Evolutionary conservation across 345 rosid genomes (phyloP), one percentile per base, ranked within the genome.

Genomic region (Pistacia atlantica): DNA sequence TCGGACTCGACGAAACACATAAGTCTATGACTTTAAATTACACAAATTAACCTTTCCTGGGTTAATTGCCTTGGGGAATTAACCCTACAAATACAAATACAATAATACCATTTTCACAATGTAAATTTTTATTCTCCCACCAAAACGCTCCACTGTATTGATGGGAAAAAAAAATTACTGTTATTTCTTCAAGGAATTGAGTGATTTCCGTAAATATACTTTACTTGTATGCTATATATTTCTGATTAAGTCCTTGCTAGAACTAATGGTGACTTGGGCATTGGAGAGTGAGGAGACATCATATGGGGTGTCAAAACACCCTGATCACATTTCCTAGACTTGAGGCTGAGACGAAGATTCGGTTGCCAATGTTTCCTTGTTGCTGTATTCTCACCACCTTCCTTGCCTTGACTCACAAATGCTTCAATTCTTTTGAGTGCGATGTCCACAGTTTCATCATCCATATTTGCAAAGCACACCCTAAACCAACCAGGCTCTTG

Each of bases 391-490:
- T 66, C 58, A n/a, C n/a, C 58, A 22, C n/a, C 69, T 52, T 81
- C 80, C 65, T 80, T 73, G 11, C 63, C 79, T 45, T 65, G 60
- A 35, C 67, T 42, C 42, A 86, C 91, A 48, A 93, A 90, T 2
- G 67, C 85, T 18, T 65, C 79, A 25, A 95, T 93, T 67, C 98
- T 83, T 25, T 67, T 51, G 11, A 95, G 83, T 4, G 98, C 96
- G 46, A 86, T 84, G 11, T 83, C 83, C 17, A 90, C 81, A 0
- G 91, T 93, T 14, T 85, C 86, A 10, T 90, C 90, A 14, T 90
- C 93, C 91, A 90, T 92, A 56, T 92, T 93, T 4, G 99, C 99
- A 31, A 93, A 90, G 76, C 99, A 93, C 46, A 92, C 95, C 84
- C 97, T 86, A 72, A 92, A 95, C 92, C 97, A 95, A 2, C 98